phyloP scores from a whole-genome alignment of 2,329 filamentous ascomycete genomes.

The Pseudomassariella vexata region DNA sequence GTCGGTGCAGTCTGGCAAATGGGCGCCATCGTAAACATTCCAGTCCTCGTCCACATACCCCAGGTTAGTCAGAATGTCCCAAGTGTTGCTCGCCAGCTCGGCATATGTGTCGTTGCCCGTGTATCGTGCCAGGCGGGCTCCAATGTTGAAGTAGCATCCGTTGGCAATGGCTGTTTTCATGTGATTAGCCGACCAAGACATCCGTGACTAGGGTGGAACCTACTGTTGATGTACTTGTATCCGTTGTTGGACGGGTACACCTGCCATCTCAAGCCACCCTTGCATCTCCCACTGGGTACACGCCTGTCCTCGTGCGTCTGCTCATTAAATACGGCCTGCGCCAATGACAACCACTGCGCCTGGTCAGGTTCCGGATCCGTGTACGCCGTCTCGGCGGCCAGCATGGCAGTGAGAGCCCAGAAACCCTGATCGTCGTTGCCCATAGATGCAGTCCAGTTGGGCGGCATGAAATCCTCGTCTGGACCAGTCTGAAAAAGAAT shows the following conservation, averaged over 20 bases:
- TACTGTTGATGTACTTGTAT: conserved; percentile 69
- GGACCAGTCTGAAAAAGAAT: conserved; percentile 55
- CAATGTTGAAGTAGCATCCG: conserved; percentile 59
- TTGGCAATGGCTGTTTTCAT: conserved; percentile 46
- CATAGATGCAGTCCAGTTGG: conserved; percentile 50
- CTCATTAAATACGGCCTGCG: conserved; percentile 64
- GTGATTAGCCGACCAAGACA: too few relatives aligned
- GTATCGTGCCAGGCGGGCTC: conserved; percentile 65
- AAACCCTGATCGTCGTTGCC: conserved; percentile 69
- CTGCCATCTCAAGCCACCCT: conserved; percentile 72
- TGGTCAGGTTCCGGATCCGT: conserved; percentile 48
- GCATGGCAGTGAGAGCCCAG: conserved; percentile 64
- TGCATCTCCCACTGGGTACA: conserved; percentile 46
- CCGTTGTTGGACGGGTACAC: conserved; percentile 69
- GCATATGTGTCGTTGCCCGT: conserved; percentile 61
- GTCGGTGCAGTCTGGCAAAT: conserved; percentile 54
- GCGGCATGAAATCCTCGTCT: conserved; percentile 51
- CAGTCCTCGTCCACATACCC: conserved; percentile 57
- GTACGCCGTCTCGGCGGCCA: conserved; percentile 60
- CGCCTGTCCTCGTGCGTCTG: conserved; percentile 58
- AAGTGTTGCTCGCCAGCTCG: conserved; percentile 55
- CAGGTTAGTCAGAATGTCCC: conserved; percentile 52
- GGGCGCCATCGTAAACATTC: conserved; percentile 59
- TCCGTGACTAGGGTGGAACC: too few relatives aligned
- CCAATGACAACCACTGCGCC: conserved; percentile 59